Evolutionary conservation across 1,284 basidiomycete genomes (phyloP).

Genomic region (Trichosporon sp.): DNA sequence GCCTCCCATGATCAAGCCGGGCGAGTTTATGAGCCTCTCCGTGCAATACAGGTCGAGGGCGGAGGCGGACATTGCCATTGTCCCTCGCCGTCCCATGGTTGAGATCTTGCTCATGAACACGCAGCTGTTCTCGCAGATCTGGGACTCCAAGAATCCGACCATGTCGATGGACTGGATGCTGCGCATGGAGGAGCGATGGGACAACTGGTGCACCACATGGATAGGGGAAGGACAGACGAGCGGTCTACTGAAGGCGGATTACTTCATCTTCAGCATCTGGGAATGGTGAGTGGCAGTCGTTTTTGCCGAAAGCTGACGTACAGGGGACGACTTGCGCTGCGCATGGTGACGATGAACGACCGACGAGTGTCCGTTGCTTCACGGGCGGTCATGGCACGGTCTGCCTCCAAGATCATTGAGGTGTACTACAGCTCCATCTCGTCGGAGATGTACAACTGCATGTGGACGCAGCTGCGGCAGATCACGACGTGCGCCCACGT

Average conservation of each 20-base stretch:
- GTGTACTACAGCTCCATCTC: constrained; percentile 1
- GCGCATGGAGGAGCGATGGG: constrained; percentile 14
- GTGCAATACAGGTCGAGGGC: background rate
- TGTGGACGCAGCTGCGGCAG: constrained; percentile 20
- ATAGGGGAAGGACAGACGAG: constrained; percentile 14
- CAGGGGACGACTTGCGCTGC: constrained; percentile 18
- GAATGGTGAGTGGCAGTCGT: constrained; percentile 13
- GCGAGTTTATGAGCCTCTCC: constrained; percentile 13
- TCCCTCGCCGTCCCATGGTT: constrained; percentile 12
- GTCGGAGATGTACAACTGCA: constrained; percentile 12
- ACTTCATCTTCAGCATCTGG: constrained; percentile 14
- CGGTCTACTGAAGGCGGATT: constrained; percentile 11
- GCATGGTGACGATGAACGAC: constrained; percentile 13
- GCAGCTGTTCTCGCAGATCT: constrained; percentile 15
- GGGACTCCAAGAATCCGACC: constrained; percentile 11
- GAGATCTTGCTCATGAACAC: constrained; percentile 22
- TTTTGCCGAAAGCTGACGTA: background rate
- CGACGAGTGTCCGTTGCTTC: constrained; percentile 14
- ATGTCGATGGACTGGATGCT: constrained; percentile 19
- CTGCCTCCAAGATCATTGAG: constrained; percentile 15
- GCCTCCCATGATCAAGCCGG: constrained; percentile 14
- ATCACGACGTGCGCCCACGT: constrained; percentile 20
- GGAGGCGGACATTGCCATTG: constrained; percentile 6
- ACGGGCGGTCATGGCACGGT: constrained; percentile 20
- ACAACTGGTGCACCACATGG: constrained; percentile 13